phyloP scores from a whole-genome alignment of 768 basidiomycete species.

The Coprinopsis sp. region DNA sequence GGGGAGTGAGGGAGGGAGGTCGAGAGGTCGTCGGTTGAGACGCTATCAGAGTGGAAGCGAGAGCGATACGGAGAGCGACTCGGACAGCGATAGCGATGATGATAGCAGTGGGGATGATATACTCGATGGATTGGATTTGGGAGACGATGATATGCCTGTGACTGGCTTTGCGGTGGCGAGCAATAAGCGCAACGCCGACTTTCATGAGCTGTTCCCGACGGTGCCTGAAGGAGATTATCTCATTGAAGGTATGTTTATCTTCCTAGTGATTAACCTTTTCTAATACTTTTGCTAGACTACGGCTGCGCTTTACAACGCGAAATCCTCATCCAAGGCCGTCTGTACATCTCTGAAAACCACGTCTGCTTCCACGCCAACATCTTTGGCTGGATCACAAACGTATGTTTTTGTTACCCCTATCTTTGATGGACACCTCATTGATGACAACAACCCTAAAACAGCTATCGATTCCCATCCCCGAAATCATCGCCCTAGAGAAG shows the following conservation, averaged over 20 bases:
- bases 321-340: slow-evolving; percentile 90
- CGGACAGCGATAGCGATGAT: slow-evolving; percentile 8
- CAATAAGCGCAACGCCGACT: slow-evolving; percentile 90
- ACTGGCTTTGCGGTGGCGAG: slow-evolving; percentile 98
- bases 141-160: slow-evolving; percentile 79
- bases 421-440: not conserved
- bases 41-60: not conserved
- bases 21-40: not conserved
- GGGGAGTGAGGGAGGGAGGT: slow-evolving; percentile 6
- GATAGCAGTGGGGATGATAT: slow-evolving; percentile 10
- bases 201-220: slow-evolving; percentile 86
- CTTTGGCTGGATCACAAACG: slow-evolving; percentile 97
- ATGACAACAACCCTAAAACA: slow-evolving; percentile 24
- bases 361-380: slow-evolving; percentile 99
- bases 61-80: slow-evolving; percentile 8
- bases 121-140: slow-evolving; percentile 34
- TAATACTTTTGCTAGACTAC: slow-evolving; percentile 60
- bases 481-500: slow-evolving; percentile 86
- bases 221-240: slow-evolving; percentile 96
- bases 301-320: slow-evolving; percentile 96
- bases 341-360: slow-evolving; percentile 98
- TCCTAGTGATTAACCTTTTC: slow-evolving; percentile 7
- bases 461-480: slow-evolving; percentile 85
- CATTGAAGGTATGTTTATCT: slow-evolving; percentile 74
- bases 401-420: slow-evolving; percentile 47